A percentile compares a stretch with the other conserved stretches of the same genome.
phyloP scores from a whole-genome alignment of 768 basidiomycete genomes.

The Termitomyces sp. region DNA sequence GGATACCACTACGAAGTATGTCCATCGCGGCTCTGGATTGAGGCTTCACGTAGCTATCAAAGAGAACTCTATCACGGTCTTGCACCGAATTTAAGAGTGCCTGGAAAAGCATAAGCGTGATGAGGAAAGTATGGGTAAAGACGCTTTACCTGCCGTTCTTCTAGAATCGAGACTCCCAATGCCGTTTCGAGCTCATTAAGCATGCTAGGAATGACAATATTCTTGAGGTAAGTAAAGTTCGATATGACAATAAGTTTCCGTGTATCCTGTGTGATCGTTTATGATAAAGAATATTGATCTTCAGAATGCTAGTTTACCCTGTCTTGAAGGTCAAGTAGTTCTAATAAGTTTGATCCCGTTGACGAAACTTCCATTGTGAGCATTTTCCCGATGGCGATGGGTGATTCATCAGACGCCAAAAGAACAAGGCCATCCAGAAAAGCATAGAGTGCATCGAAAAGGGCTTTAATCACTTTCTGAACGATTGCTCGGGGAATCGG shows the following conservation, averaged over 20 bases:
- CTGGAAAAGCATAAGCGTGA: constrained; percentile 30
- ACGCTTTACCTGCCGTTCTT: constrained; percentile 63
- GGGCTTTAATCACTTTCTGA: constrained; percentile 76
- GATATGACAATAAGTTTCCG: constrained; percentile 86
- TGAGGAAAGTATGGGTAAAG: constrained; percentile 3
- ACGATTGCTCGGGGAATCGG: constrained; percentile 61
- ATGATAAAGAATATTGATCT: background rate
- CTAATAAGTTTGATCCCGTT: constrained; percentile 47
- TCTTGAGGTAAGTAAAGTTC: constrained; percentile 78
- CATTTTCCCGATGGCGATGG: constrained; percentile 38
- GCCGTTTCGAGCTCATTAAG: constrained; percentile 75
- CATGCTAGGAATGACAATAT: constrained; percentile 72
- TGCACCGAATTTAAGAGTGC: constrained; percentile 73
- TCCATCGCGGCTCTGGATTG: constrained; percentile 66
- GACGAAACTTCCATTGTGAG: constrained; percentile 28
- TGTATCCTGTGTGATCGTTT: constrained; percentile 58
- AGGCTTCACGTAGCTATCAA: constrained; percentile 83
- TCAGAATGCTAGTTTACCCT: constrained; percentile 40
- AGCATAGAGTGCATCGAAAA: constrained; percentile 81
- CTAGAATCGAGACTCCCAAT: constrained; percentile 65
- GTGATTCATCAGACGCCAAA: constrained; percentile 71
- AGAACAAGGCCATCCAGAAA: constrained; percentile 84
- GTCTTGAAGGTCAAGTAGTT: constrained; percentile 59
- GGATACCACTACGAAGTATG: constrained; percentile 76
- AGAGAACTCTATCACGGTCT: constrained; percentile 85